Evolutionary conservation across 768 basidiomycete genomes (phyloP).

Genomic region (Lyophyllum semitale): DNA sequence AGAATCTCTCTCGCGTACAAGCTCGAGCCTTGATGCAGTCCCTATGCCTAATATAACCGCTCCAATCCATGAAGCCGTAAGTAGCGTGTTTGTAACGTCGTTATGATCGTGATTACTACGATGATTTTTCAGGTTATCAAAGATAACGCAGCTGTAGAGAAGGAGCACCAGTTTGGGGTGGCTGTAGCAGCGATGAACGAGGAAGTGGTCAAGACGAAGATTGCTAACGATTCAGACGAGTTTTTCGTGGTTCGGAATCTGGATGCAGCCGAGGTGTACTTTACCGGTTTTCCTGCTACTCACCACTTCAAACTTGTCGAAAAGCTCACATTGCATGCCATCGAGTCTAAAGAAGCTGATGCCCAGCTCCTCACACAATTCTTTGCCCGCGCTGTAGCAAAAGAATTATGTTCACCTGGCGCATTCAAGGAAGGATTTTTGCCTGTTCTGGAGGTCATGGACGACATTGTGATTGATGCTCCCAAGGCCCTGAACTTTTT

Average conservation of each 20-base stretch:
- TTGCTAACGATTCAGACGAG: conserved; percentile 82
- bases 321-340: conserved; percentile 68
- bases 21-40: conserved; percentile 85
- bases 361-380: conserved; percentile 77
- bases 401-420: conserved; percentile 57
- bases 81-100: no score
- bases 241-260: conserved; percentile 84
- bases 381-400: conserved; percentile 63
- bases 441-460: conserved; percentile 72
- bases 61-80: no score
- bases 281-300: conserved; percentile 66
- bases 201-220: conserved; percentile 70
- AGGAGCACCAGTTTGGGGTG: conserved; percentile 51
- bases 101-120: no score
- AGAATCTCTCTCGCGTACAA: conserved; percentile 77
- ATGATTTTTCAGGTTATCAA: no score
- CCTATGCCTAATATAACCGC: conserved; percentile 85
- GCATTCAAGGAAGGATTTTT: conserved; percentile 77
- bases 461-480: conserved; percentile 88
- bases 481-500: conserved; percentile 82
- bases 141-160: conserved; percentile 29
- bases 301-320: conserved; percentile 71
- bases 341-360: conserved; percentile 83
- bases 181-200: conserved; percentile 58
- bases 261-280: conserved; percentile 88